Base-by-base conservation (phyloP, 192 early-diverging fungal genomes). In the Phlyctochytrium bullatum region DNA sequence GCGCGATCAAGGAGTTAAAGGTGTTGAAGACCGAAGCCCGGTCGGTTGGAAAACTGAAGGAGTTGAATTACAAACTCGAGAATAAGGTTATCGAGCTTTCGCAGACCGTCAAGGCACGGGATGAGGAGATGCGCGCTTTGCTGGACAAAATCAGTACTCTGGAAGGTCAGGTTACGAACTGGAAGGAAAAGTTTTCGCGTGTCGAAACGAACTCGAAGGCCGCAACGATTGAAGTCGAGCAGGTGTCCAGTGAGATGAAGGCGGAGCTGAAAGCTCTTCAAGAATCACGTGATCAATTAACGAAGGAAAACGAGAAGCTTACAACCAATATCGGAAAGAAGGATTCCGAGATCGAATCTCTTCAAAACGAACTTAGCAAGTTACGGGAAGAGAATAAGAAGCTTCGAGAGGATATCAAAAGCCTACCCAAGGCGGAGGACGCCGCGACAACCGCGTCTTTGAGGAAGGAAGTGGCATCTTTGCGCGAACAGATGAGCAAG, bases 41-140 rank as follows among this genome's bases (percentile, higher is more conserved):
- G 61, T 92, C 90, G 59, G 90, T 92, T n/a, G 87, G 83, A 53
- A 95, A 95, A 61, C 87, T 93, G 68, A 93, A 95, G 78, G 90
- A 95, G 64, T 82, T 90, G 24, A 93, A 93, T 23, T 92, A 93
- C 73, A 88, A 88, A 74, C 77, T 98, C 0, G 96, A 98, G 71
- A 90, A 88, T 82, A 96, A 94, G 80, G 91, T 98, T 51, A 84
- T 96, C 72, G 92, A 93, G 73, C 82, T 98, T 62, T 93, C 91
- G 34, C 90, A 91, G 65, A 76, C 73, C 33, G 76, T 93, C 58
- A 85, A 83, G 32, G 68, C 76, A 53, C 81, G 84, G 65, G 82
- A 82, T 63, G 81, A 88, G 54, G 90, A 91, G 73, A 88, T 89
- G 73, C 82, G 82, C 35, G 60, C 64, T 10, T 72, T 87, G 61